Evolutionary conservation across 2,329 filamentous ascomycete species (phyloP), one percentile per base, ranked within the genome.

Genomic region (Xylaria sp.): DNA sequence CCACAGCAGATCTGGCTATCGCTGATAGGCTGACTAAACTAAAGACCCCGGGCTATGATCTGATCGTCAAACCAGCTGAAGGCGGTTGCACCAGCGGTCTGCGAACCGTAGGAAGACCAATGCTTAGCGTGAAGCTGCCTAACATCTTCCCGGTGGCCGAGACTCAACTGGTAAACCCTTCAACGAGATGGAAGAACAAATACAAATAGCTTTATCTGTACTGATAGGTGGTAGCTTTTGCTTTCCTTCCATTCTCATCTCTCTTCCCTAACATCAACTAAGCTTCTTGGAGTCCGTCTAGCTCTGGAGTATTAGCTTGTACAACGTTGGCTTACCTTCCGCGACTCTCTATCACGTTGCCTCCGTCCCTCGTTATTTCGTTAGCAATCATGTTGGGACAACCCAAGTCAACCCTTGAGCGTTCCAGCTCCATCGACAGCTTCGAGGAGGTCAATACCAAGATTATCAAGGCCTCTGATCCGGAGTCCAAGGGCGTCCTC

Each of bases 391-490:
- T 66, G 64, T 43, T 46, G 55, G 56, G 25, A 31, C 55, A 60
- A 20, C 18, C 52, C 36, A 54, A 60, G 36, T 15, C 62, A 31
- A 51, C 62, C 12, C 62, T 60, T 23, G 55, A 65, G 46, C 66
- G 66, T 23, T 67, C 66, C 62, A 72, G 71, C 67, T 80, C 79
- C 9, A 76, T 67, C 10, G 75, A 73, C 23, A 79, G 78, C 72
- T 81, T 78, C 65, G 78, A 80, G 64, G 78, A 80, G 23, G 73
- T 80, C 49, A 71, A 69, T 15, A 71, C 74, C 36, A 68, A 72
- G 54, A 66, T 64, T 36, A 60, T 62, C 48, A 68, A 61, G 56
- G 56, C 66, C n/a, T 23, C 62, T 28, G 62, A 66, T 8, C 66
- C 43, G 39, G 73, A 75, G 59, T 69, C 77, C 13, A 60, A 60